Evolutionary conservation across 2,329 filamentous ascomycete genomes (phyloP), one percentile per base, ranked within the genome.

Genomic region (Trichoderma sp.): DNA sequence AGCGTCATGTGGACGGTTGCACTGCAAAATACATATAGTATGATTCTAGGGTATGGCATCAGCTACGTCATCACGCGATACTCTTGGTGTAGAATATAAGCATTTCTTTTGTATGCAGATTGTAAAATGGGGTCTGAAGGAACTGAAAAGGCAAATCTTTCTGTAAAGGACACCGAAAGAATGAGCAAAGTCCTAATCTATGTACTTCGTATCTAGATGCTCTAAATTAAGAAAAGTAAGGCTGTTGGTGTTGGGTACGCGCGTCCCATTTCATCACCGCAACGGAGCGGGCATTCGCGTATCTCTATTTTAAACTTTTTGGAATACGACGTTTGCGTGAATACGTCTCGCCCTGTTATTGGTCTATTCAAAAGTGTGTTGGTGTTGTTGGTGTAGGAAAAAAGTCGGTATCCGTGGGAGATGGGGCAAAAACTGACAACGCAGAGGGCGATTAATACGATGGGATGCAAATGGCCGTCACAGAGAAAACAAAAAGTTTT

Each of bases 61-160:
- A 33, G 8, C 31, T 38, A 67, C 41, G 72, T 75, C 64, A 75
- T 68, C 64, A 75, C 63, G 71, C 71, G 71, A 56, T 68, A 11
- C 27, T 6, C 27, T 33, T 64, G 6, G n/a, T n/a, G 35, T 12
- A 56, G 50, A 56, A 24, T 56, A 24, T 24, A 56, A 6, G 50
- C 50, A 53, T 21, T 24, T 24, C 6, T 21, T 56, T 56, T n/a
- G 50, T 24, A 6, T 56, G n/a, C 50, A 56, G 11, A 56, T 24
- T 56, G 50, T 14, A 56, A 24, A 24, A 53, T 12, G 45, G n/a
- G 8, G 45, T 12, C 9, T 53, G 45, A 53, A 56, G 5, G 4
- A 14, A 14, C n/a, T 24, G 11, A 4, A 56, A 56, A 14, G 21
- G 9, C 21, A 11, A 12, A 12, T 53, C n/a, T 24, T 21, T 24